Evolutionary conservation across 139 green algal genomes (phyloP), one percentile per base, ranked within the genome.

Genomic region (Pleodorina starrii): DNA sequence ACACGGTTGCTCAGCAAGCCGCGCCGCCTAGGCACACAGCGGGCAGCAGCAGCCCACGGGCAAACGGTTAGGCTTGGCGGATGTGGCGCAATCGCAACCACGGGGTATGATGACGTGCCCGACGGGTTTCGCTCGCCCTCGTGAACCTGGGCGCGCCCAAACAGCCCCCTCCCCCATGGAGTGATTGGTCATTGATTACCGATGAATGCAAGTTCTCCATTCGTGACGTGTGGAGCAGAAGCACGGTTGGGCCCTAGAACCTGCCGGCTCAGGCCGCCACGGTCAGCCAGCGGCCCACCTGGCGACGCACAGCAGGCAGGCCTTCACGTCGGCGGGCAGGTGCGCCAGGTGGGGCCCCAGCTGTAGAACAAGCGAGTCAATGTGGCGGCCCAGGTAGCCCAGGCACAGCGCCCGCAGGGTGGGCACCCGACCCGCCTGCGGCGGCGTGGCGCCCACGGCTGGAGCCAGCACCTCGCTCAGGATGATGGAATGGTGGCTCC

Each of bases 221-320:
- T n/a, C n/a, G n/a, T n/a, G n/a, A n/a, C n/a, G n/a, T n/a, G n/a
- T n/a, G n/a, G n/a, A n/a, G n/a, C n/a, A n/a, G n/a, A n/a, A n/a
- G n/a, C n/a, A n/a, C n/a, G n/a, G n/a, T n/a, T n/a, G n/a, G n/a
- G n/a, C n/a, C n/a, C n/a, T n/a, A n/a, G n/a, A n/a, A n/a, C n/a
- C n/a, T n/a, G n/a, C n/a, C n/a, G n/a, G n/a, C n/a, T n/a, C n/a
- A n/a, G n/a, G n/a, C n/a, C n/a, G n/a, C n/a, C n/a, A n/a, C n/a
- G n/a, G n/a, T n/a, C n/a, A n/a, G n/a, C n/a, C n/a, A n/a, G n/a
- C n/a, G 12, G 2, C 74, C n/a, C 43, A 81, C 69, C 84, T 82
- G 12, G 84, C 84, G 1, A 44, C 84, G n/a, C 69, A 81, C 51
- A 89, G 46, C 46, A 89, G 46, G 48, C 63, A 71, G 9, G 84